Conservation (phyloP, 495 filamentous ascomycete species). For the Trichoderma orchidacearum region DNA sequence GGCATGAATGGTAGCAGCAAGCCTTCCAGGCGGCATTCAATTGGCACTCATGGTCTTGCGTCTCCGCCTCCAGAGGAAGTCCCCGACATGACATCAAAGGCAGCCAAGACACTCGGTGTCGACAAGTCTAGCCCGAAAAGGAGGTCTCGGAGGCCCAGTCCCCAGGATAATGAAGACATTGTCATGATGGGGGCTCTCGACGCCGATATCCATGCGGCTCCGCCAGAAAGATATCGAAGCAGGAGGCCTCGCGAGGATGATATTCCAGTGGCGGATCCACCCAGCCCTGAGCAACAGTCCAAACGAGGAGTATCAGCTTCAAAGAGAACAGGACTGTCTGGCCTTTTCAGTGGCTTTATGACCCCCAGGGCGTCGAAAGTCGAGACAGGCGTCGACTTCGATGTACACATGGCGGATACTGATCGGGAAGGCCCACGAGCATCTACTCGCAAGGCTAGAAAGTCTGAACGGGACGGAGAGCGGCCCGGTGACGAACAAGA, state of each 20-base stretch:
- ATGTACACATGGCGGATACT: conserved; percentile 24
- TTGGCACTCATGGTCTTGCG: conserved; percentile 29
- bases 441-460: conserved; percentile 29
- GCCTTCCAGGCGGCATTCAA: conserved; percentile 34
- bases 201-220: conserved; percentile 9
- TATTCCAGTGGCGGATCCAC: conserved; percentile 21
- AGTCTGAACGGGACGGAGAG: conserved; percentile 31
- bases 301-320: conserved; percentile 27
- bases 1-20: conserved; percentile 11
- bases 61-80: conserved; percentile 32
- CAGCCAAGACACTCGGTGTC: conserved; percentile 38
- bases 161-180: conserved; percentile 27
- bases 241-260: conserved; percentile 32
- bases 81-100: conserved; percentile 33
- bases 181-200: conserved; percentile 26
- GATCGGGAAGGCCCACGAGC: conserved; percentile 41
- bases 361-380: conserved; percentile 13
- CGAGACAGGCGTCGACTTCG: conserved; percentile 5
- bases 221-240: conserved; percentile 2
- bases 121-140: conserved; percentile 23
- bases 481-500: conserved; percentile 29
- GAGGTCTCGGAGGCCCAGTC: conserved; percentile 11
- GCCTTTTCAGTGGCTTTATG: conserved; percentile 28
- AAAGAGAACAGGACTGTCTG: conserved; percentile 23
- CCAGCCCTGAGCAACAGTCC: conserved; percentile 17